Percentiles rank a stretch among this genome's conserved stretches.
Conservation (phyloP, 208 protist species). For the Wallacemonas sp. region DNA sequence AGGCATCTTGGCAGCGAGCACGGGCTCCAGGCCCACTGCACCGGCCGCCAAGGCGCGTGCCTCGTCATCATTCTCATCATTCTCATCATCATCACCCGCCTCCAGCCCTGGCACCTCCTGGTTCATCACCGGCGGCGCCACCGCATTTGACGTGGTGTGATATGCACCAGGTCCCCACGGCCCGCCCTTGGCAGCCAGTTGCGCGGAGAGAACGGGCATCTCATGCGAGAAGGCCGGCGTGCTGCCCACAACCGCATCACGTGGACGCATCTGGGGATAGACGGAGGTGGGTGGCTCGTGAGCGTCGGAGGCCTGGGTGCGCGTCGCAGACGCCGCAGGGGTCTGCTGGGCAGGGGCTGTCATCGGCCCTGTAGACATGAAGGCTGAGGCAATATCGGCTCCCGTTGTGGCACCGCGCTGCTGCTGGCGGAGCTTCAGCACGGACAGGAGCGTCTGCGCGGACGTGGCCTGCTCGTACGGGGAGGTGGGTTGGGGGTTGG, state of each 20-base stretch:
- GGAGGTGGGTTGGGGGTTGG: too few species aligned
- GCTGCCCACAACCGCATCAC: background rate
- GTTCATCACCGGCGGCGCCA: too few species aligned
- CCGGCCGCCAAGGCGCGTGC: background rate
- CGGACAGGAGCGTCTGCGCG: constrained; percentile 3
- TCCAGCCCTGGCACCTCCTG: too few species aligned
- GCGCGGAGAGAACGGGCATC: background rate
- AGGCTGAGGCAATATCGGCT: too few species aligned
- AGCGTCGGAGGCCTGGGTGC: background rate
- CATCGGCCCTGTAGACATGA: too few species aligned
- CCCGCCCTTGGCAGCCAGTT: background rate
- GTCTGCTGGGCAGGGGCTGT: too few species aligned
- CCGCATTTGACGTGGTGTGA: too few species aligned
- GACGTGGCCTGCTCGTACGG: constrained; percentile 13
- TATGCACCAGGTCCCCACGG: too few species aligned
- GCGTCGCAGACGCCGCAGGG: background rate
- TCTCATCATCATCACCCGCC: background rate
- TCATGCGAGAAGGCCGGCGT: constrained; percentile 1
- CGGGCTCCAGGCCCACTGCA: constrained; percentile 22
- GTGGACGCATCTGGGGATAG: constrained; percentile 7
- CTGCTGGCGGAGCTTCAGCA: constrained; percentile 7
- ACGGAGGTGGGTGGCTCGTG: background rate
- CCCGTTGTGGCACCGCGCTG: background rate
- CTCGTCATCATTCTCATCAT: constrained; percentile 1
- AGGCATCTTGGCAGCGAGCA: constrained; percentile 48